These are phyloP conservation scores for Ilyonectria destructans DNA, from an alignment of 2,329 filamentous ascomycete species.

Conservation along the genomic window DNA sequence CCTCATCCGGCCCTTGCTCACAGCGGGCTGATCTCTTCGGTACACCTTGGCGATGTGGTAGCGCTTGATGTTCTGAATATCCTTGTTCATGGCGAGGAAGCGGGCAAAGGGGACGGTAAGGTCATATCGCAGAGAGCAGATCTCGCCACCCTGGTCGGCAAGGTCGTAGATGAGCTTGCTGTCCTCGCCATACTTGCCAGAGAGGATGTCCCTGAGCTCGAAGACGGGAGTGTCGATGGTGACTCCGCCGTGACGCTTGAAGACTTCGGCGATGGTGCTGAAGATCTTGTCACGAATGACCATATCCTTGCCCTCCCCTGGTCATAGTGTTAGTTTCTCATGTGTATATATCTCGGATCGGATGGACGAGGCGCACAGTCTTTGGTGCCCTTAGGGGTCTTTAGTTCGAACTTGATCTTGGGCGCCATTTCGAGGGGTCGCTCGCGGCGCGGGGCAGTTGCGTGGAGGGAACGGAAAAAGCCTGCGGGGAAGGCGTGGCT, in stretches of 20 bases:
- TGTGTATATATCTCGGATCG: not conserved
- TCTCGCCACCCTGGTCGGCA: constrained; percentile 88
- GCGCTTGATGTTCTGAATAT: constrained; percentile 88
- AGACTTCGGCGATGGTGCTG: constrained; percentile 81
- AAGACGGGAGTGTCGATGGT: constrained; percentile 89
- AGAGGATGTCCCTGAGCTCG: constrained; percentile 87
- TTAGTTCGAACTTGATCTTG: constrained; percentile 67
- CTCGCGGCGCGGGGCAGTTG: constrained; percentile 46
- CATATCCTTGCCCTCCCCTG: constrained; percentile 81
- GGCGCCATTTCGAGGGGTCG: constrained; percentile 49
- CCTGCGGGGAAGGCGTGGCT: constrained; percentile 40
- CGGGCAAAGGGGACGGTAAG: constrained; percentile 92
- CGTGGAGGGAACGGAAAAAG: constrained; percentile 46
- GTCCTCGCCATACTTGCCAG: constrained; percentile 94
- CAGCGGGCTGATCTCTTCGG: constrained; percentile 68
- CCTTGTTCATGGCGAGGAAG: constrained; percentile 92
- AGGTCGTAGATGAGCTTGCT: constrained; percentile 93
- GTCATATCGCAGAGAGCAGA: constrained; percentile 84
- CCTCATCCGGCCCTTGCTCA: constrained; percentile 93
- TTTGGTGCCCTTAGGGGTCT: constrained; percentile 92
- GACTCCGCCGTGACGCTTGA: constrained; percentile 87
- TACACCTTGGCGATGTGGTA: constrained; percentile 95
- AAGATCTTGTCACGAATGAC: constrained; percentile 88
- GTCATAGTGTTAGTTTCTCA: constrained; percentile 33
- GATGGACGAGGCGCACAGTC: constrained; percentile 71